Percentiles rank a stretch among this genome's conserved stretches.
Conservation (phyloP, 2,329 filamentous ascomycete species). For the Pseudogymnoascus sp. region DNA sequence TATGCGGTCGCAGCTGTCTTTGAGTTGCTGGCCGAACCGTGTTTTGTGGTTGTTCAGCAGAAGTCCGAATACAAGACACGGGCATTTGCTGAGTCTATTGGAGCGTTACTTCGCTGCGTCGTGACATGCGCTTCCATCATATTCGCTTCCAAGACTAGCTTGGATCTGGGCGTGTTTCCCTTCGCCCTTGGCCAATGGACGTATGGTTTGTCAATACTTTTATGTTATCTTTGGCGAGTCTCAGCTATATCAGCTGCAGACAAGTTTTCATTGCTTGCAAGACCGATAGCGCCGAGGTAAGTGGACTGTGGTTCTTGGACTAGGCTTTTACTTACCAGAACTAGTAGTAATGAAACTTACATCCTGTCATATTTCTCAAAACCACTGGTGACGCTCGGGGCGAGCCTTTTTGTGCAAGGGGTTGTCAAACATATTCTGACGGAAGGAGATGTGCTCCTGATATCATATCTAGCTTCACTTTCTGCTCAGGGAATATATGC, state of each 20-base stretch:
- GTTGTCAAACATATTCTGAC: constrained; percentile 88
- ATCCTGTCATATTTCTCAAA: constrained; percentile 47
- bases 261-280: constrained; percentile 61
- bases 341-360: constrained; percentile 18
- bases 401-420: constrained; percentile 81
- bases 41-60: constrained; percentile 80
- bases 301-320: background rate
- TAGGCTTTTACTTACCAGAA: constrained; percentile 8
- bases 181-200: constrained; percentile 81
- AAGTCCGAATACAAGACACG: constrained; percentile 71
- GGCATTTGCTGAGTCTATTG: constrained; percentile 73
- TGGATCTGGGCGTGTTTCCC: constrained; percentile 66
- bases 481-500: constrained; percentile 85
- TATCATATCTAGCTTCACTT: constrained; percentile 67
- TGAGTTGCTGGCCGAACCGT: constrained; percentile 79
- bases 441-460: constrained; percentile 85
- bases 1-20: constrained; percentile 52
- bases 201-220: constrained; percentile 61
- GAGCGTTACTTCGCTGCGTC: constrained; percentile 68
- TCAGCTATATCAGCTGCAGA: constrained; percentile 43
- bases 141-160: constrained; percentile 44
- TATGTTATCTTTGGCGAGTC: constrained; percentile 61
- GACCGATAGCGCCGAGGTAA: constrained; percentile 29
- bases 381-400: constrained; percentile 61
- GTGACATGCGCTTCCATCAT: constrained; percentile 64